Percentiles rank a stretch among this genome's conserved stretches.
These are phyloP conservation scores for Knoxia roxburghii DNA, from an alignment of 257 asterid genomes.

Conservation along the genomic window DNA sequence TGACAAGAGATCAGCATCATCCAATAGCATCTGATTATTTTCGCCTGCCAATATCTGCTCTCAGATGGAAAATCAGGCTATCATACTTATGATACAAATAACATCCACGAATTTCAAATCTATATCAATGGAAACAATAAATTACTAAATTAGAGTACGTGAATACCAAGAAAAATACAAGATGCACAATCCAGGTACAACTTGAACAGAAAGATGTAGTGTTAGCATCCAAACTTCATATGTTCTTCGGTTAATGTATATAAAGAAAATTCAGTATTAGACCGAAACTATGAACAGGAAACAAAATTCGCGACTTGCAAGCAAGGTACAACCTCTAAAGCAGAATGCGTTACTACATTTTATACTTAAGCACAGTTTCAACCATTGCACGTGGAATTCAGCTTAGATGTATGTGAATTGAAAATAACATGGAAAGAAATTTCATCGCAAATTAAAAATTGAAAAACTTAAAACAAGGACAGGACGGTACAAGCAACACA, in stretches of 20 bases:
- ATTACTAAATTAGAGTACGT: background rate
- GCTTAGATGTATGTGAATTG: background rate
- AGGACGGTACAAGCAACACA: no score
- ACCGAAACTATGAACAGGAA: background rate
- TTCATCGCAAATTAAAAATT: background rate
- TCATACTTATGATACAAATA: background rate
- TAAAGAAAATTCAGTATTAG: background rate
- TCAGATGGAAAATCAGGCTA: conserved; percentile 10
- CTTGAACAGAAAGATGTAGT: background rate
- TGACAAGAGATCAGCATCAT: conserved; percentile 57
- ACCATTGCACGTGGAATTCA: background rate
- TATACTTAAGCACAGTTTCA: background rate
- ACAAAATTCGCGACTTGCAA: background rate
- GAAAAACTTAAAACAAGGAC: background rate
- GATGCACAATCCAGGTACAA: background rate
- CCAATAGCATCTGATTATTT: conserved; percentile 37
- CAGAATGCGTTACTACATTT: background rate
- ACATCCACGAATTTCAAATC: background rate
- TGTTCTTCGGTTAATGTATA: background rate
- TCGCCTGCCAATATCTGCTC: conserved; percentile 59
- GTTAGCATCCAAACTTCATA: background rate
- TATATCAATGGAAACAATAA: background rate
- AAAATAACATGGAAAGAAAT: background rate
- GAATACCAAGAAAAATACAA: background rate
- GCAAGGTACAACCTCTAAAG: background rate